phyloP scores from a whole-genome alignment of 2,329 filamentous ascomycete species.

The Plenodomus lindquistii region DNA sequence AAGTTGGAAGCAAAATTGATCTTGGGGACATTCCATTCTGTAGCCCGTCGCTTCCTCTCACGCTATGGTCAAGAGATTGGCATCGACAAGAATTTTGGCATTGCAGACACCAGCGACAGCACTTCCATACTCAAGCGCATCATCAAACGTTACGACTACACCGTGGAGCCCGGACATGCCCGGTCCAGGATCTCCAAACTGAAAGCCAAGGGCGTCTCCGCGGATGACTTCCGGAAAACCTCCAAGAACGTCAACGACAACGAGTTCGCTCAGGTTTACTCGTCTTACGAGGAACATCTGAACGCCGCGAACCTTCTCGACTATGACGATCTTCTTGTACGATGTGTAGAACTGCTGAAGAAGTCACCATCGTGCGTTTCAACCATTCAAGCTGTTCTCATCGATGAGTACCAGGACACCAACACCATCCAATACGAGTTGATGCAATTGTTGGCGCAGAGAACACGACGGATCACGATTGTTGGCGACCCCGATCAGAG shows the following conservation, averaged over 20 bases:
- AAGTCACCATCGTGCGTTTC: conserved; percentile 77
- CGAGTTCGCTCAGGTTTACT: conserved; percentile 69
- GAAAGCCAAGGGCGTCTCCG: conserved; percentile 60
- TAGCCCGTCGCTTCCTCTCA: conserved; percentile 81
- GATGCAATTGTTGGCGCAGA: conserved; percentile 83
- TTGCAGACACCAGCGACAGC: conserved; percentile 83
- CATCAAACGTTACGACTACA: conserved; percentile 71
- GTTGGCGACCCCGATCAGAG: conserved; percentile 97
- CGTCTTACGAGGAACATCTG: conserved; percentile 78
- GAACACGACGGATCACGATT: conserved; percentile 78
- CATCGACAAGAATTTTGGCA: conserved; percentile 80
- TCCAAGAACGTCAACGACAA: conserved; percentile 57
- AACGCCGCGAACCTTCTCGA: conserved; percentile 80
- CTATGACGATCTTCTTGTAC: conserved; percentile 88
- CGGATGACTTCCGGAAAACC: conserved; percentile 48
- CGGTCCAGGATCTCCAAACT: conserved; percentile 72
- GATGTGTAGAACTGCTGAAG: conserved; percentile 77
- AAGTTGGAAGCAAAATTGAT: conserved; percentile 76
- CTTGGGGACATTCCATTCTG: conserved; percentile 93
- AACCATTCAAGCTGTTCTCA: conserved; percentile 87
- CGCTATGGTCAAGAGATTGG: conserved; percentile 85
- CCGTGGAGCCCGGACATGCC: conserved; percentile 71
- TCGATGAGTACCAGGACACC: conserved; percentile 98
- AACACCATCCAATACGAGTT: conserved; percentile 94
- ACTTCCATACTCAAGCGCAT: conserved; percentile 80